Evolutionary conservation across 2,329 filamentous ascomycete genomes (phyloP).

Genomic region (Sclerotinia glacialis): DNA sequence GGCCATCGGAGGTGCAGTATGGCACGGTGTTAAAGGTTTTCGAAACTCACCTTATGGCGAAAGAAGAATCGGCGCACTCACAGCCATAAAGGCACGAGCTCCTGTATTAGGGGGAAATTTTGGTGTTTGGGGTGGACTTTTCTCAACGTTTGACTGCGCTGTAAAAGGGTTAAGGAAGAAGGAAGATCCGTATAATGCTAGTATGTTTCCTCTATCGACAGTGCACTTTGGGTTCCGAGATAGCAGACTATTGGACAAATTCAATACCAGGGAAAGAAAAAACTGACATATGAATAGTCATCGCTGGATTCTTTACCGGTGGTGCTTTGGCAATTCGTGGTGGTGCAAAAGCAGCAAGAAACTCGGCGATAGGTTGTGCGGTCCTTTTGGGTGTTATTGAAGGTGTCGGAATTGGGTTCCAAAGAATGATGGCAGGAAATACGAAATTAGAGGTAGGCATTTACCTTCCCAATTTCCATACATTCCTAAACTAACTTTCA

Average conservation of each 20-base stretch:
- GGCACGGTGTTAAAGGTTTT: conserved; percentile 96
- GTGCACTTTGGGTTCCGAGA: background rate
- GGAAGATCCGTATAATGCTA: conserved; percentile 97
- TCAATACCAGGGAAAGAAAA: background rate
- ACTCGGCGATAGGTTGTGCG: conserved; percentile 94
- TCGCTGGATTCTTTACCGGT: conserved; percentile 94
- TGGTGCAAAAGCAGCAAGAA: conserved; percentile 85
- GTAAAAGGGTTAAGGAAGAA: conserved; percentile 93
- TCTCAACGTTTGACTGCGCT: conserved; percentile 94
- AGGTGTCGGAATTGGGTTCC: conserved; percentile 93
- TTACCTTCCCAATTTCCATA: background rate
- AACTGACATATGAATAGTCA: conserved; percentile 50
- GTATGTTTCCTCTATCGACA: conserved; percentile 40
- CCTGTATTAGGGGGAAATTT: conserved; percentile 97
- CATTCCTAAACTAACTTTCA: conserved; percentile 20
- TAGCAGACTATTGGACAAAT: background rate
- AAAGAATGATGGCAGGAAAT: conserved; percentile 87
- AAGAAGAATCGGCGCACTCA: conserved; percentile 90
- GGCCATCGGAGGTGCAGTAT: conserved; percentile 79
- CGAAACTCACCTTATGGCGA: conserved; percentile 89
- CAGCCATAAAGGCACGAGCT: conserved; percentile 94
- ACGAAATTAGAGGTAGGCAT: conserved; percentile 71
- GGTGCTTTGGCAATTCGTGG: conserved; percentile 89
- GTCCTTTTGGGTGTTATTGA: conserved; percentile 94
- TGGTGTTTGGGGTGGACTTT: conserved; percentile 94